phyloP scores from a whole-genome alignment of 306 rosid species.

The Ceratonia siliqua region DNA sequence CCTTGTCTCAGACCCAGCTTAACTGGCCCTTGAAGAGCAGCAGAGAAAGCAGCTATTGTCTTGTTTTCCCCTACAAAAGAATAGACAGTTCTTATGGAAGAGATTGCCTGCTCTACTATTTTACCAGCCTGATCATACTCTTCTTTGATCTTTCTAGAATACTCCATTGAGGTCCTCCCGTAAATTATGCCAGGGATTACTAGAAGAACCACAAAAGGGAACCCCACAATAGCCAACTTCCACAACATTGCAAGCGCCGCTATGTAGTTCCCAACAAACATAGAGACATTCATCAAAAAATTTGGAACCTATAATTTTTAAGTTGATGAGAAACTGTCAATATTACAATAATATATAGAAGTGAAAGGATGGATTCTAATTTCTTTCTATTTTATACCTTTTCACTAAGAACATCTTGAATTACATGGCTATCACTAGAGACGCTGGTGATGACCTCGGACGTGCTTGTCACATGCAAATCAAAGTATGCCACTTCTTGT shows the following conservation, averaged over 20 bases:
- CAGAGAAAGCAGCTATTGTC: conserved; percentile 64
- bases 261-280: conserved; percentile 75
- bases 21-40: conserved; percentile 65
- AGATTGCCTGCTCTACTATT: conserved; percentile 82
- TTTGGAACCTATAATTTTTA: conserved; percentile 62
- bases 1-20: conserved; percentile 85
- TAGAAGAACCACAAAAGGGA: conserved; percentile 70
- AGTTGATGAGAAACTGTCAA: neutral
- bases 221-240: conserved; percentile 76
- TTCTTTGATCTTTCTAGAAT: conserved; percentile 65
- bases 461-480: conserved; percentile 85
- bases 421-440: conserved; percentile 77
- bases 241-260: conserved; percentile 69
- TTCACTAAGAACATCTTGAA: conserved; percentile 85
- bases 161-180: conserved; percentile 72
- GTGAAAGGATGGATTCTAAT: no score
- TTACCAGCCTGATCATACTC: conserved; percentile 72
- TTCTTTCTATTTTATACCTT: conserved; percentile 56
- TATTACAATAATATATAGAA: no score
- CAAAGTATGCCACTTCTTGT: conserved; percentile 93
- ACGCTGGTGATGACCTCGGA: conserved; percentile 88
- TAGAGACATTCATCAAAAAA: conserved; percentile 61
- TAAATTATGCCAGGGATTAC: conserved; percentile 85
- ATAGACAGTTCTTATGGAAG: conserved; percentile 84
- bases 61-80: conserved; percentile 82